Percentiles rank a stretch among this genome's conserved stretches.
Evolutionary conservation across 305 asterid species (phyloP).

Genomic region (Solanum hybrid): DNA sequence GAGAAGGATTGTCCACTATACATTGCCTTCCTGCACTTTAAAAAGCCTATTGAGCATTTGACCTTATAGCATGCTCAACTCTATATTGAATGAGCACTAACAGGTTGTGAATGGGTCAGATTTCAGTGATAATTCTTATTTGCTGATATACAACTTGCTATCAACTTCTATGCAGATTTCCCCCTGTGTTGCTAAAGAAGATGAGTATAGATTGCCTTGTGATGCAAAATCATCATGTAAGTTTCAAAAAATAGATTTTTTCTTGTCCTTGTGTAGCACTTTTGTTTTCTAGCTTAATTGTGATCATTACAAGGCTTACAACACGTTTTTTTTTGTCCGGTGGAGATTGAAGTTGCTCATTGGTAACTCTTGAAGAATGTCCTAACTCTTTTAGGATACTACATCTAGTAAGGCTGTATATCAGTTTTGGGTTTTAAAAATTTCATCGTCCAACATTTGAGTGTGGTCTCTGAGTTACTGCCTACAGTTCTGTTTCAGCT

Average conservation of each 20-base stretch:
- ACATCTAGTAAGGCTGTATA: background rate
- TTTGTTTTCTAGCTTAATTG: background rate
- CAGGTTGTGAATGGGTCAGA: background rate
- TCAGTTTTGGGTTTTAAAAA: background rate
- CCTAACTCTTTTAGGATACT: background rate
- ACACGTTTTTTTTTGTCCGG: background rate
- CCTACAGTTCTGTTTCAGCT: background rate
- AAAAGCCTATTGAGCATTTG: background rate
- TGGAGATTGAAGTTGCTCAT: background rate
- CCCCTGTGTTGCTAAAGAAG: slow-evolving; percentile 15
- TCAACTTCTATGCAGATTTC: slow-evolving; percentile 39
- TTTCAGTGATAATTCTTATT: background rate
- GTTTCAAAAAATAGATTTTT: background rate
- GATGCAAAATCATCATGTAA: slow-evolving; percentile 87
- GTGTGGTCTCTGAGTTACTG: background rate
- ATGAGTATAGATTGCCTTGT: slow-evolving; percentile 83
- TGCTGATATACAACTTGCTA: background rate
- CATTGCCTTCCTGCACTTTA: background rate
- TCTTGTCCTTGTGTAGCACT: background rate
- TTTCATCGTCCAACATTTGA: background rate
- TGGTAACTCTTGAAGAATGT: background rate
- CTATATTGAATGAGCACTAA: background rate
- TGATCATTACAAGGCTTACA: background rate
- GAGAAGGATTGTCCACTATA: background rate
- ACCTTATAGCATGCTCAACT: background rate